Percentiles rank a stretch among this genome's conserved stretches.
Evolutionary conservation across 495 filamentous ascomycete species (phyloP).

Genomic region (Hapsidospora chrysogenum): DNA sequence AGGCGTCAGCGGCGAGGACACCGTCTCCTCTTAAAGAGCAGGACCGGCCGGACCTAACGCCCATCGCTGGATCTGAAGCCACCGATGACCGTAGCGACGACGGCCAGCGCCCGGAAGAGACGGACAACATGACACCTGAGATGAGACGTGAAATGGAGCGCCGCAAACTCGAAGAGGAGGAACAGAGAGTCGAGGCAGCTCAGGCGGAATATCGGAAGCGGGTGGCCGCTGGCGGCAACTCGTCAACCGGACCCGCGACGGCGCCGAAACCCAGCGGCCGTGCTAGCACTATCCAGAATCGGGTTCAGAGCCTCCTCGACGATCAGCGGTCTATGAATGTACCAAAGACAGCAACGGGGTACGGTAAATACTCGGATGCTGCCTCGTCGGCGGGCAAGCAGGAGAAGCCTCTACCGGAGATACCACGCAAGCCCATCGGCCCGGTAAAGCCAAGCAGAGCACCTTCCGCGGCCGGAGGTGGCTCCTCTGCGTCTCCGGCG

Average conservation of each 20-base stretch:
- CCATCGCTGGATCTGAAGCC: slow-evolving; percentile 62
- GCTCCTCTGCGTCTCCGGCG: slow-evolving; percentile 3
- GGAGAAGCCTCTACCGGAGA: slow-evolving; percentile 2
- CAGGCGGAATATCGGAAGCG: slow-evolving; percentile 80
- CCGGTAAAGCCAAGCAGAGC: neutral
- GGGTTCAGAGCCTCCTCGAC: slow-evolving; percentile 78
- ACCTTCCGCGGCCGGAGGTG: neutral
- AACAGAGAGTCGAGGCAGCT: slow-evolving; percentile 78
- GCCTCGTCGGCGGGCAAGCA: slow-evolving; percentile 4
- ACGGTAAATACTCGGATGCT: slow-evolving; percentile 64
- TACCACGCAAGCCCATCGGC: slow-evolving; percentile 1
- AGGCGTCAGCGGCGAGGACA: slow-evolving; percentile 27
- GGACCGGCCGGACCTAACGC: slow-evolving; percentile 41
- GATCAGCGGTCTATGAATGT: slow-evolving; percentile 37
- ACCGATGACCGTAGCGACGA: slow-evolving; percentile 56
- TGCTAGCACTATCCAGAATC: slow-evolving; percentile 73
- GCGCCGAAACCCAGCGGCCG: slow-evolving; percentile 33
- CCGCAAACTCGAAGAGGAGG: slow-evolving; percentile 68
- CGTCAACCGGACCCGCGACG: too few species aligned
- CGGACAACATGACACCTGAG: slow-evolving; percentile 68
- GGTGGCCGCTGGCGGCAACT: slow-evolving; percentile 44
- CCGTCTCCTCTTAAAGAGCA: slow-evolving; percentile 38
- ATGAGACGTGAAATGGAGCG: slow-evolving; percentile 83
- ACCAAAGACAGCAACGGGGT: slow-evolving; percentile 68
- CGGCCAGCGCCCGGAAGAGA: slow-evolving; percentile 36